Conservation (phyloP, 257 asterid species). For the Jaltomata sinuosa region DNA sequence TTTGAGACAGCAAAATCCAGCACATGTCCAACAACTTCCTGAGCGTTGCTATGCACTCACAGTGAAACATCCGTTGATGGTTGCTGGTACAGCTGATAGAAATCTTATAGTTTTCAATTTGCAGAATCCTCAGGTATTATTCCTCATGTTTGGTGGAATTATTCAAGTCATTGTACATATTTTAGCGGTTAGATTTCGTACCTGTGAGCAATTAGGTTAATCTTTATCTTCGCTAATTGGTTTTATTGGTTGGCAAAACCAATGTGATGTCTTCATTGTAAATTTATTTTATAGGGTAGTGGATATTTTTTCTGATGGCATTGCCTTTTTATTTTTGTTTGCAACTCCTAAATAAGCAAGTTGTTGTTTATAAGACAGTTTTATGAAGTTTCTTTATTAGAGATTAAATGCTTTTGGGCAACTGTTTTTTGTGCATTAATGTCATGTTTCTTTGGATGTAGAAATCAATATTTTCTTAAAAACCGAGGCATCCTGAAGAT, state of each 20-base stretch:
- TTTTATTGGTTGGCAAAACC: neutral
- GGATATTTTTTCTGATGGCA: neutral
- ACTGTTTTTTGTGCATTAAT: neutral
- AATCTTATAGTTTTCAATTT: conserved; percentile 79
- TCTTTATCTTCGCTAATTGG: neutral
- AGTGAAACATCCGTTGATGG: conserved; percentile 89
- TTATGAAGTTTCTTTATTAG: neutral
- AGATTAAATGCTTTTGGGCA: neutral
- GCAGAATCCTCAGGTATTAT: conserved; percentile 86
- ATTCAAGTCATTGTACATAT: neutral
- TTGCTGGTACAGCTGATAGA: conserved; percentile 92
- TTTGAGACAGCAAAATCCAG: conserved; percentile 83
- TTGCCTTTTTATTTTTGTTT: neutral
- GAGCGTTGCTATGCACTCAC: conserved; percentile 95
- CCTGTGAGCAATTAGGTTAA: neutral
- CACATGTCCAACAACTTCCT: conserved; percentile 86
- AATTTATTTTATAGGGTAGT: neutral
- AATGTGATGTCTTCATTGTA: neutral
- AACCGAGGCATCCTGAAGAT: neutral
- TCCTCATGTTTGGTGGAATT: neutral
- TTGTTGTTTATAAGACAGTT: neutral
- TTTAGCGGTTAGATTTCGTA: neutral
- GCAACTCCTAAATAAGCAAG: neutral
- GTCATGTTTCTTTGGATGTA: neutral
- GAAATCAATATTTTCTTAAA: neutral